Conservation (phyloP, 306 rosid genomes). For the Ochetophila trinervis region DNA sequence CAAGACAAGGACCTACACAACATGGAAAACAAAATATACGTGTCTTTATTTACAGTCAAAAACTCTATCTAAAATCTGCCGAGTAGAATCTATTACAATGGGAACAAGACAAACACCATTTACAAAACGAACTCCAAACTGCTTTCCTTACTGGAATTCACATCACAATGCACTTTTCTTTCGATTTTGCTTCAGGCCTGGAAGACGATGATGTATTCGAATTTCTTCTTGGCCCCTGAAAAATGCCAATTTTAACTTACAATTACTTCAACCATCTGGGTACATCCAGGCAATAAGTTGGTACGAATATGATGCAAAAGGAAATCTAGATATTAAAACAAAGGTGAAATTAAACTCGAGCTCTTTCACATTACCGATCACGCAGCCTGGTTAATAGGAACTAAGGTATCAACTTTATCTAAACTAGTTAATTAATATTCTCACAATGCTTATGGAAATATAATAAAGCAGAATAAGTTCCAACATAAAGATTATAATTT, state of each 20-base stretch:
- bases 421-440: no score
- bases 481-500: no score
- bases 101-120: slow-evolving; percentile 33
- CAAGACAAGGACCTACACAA: not conserved
- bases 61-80: slow-evolving; percentile 35
- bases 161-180: slow-evolving; percentile 89
- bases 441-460: no score
- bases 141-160: slow-evolving; percentile 41
- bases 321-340: no score
- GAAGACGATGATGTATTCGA: slow-evolving; percentile 42
- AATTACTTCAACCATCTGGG: not conserved
- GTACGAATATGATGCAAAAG: no score
- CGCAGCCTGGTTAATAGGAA: no score
- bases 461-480: no score
- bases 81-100: slow-evolving; percentile 22
- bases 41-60: slow-evolving; percentile 48
- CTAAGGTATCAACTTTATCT: no score
- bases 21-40: no score
- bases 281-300: no score
- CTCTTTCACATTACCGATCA: no score
- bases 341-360: no score
- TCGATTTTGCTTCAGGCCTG: slow-evolving; percentile 65
- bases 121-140: slow-evolving; percentile 39
- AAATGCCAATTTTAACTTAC: slow-evolving; percentile 10
- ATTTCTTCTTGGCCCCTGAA: slow-evolving; percentile 67